These are phyloP conservation scores for Yamadazyma takamatsuzukensis DNA, from an alignment of 805 yeast genomes.

Conservation along the genomic window DNA sequence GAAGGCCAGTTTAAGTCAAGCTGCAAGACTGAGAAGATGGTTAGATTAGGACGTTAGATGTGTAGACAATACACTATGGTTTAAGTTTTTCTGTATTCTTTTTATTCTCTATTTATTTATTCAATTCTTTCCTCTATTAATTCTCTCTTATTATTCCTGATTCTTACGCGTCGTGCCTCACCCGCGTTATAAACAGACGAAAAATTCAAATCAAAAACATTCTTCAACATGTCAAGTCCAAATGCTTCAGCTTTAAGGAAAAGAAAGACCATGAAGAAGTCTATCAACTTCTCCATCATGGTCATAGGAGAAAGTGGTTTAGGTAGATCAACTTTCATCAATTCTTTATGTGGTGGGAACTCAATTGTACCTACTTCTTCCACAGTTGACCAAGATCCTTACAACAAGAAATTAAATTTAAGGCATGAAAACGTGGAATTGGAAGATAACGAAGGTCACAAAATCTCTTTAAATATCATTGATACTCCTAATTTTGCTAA, in stretches of 20 bases:
- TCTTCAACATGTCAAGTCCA: constrained; percentile 12
- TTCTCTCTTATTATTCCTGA: not conserved
- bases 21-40: constrained; percentile 38
- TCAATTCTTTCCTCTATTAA: not conserved
- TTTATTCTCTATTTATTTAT: not conserved
- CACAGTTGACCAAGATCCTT: constrained; percentile 57
- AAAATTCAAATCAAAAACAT: no score
- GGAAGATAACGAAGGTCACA: constrained; percentile 83
- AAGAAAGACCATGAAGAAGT: constrained; percentile 77
- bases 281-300: constrained; percentile 82
- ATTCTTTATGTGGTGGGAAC: constrained; percentile 84
- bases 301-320: constrained; percentile 83
- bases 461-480: constrained; percentile 68
- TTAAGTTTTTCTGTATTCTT: not conserved
- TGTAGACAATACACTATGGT: not conserved
- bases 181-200: no score
- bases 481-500: constrained; percentile 87
- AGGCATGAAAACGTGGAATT: constrained; percentile 80
- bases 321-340: constrained; percentile 90
- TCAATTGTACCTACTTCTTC: constrained; percentile 68
- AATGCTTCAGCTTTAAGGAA: constrained; percentile 46
- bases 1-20: constrained; percentile 32
- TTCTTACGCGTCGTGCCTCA: not conserved
- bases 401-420: constrained; percentile 47
- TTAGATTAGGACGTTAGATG: constrained; percentile 18